A percentile compares a stretch with the other conserved stretches of the same genome.
phyloP scores from a whole-genome alignment of 1,139 yeast species.

The Geotrichum aggregatum region DNA sequence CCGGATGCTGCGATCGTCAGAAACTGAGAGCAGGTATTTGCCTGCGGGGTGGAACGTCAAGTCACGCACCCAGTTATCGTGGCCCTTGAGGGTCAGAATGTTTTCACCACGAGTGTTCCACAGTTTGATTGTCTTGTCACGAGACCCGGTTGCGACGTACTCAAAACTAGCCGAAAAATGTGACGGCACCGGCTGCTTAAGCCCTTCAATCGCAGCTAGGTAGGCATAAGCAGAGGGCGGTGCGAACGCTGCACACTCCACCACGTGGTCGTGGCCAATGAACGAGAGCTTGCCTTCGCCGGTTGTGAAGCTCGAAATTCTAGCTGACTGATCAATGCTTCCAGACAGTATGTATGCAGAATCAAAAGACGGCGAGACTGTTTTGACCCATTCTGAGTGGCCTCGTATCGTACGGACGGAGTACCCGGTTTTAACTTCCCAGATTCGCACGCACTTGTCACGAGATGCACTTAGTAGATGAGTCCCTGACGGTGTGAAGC shows the following conservation, averaged over 20 bases:
- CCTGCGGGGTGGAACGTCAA: slow-evolving; percentile 74
- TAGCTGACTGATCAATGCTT: slow-evolving; percentile 73
- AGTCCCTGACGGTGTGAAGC: slow-evolving; percentile 48
- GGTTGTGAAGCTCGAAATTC: slow-evolving; percentile 57
- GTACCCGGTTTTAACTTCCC: slow-evolving; percentile 74
- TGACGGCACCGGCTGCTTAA: slow-evolving; percentile 29
- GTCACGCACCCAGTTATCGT: slow-evolving; percentile 82
- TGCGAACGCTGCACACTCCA: slow-evolving; percentile 68
- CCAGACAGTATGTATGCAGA: slow-evolving; percentile 69
- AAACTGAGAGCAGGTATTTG: slow-evolving; percentile 60
- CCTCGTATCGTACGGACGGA: slow-evolving; percentile 64
- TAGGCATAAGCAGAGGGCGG: slow-evolving; percentile 51
- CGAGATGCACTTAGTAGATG: slow-evolving; percentile 69
- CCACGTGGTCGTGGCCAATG: slow-evolving; percentile 78
- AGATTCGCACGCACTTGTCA: slow-evolving; percentile 65
- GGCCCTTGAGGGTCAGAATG: slow-evolving; percentile 59
- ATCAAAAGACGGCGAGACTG: slow-evolving; percentile 48
- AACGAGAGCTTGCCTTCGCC: slow-evolving; percentile 68
- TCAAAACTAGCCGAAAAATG: slow-evolving; percentile 29
- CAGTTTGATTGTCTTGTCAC: slow-evolving; percentile 70
- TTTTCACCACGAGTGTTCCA: slow-evolving; percentile 75
- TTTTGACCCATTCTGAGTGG: slow-evolving; percentile 87
- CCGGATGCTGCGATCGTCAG: slow-evolving; percentile 74
- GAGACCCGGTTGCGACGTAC: slow-evolving; percentile 66
- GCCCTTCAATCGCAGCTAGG: slow-evolving; percentile 48